Percentiles rank a stretch among this genome's conserved stretches.
phyloP scores from a whole-genome alignment of 176 grass and related monocot genomes.

The Musa schizocarpa region DNA sequence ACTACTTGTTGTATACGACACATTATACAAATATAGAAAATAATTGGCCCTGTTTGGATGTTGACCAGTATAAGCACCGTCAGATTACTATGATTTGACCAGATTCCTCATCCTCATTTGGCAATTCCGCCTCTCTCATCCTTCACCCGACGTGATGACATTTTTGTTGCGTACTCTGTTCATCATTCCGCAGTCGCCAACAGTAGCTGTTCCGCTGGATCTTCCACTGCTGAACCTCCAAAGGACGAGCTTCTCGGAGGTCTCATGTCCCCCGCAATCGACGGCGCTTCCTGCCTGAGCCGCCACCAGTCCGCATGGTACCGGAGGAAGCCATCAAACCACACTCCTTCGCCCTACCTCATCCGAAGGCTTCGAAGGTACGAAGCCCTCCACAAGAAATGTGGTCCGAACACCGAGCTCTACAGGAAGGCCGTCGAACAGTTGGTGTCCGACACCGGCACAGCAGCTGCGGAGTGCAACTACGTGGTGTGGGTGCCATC shows the following conservation, averaged over 20 bases:
- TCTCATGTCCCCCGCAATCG: neutral
- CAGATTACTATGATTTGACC: too few relatives aligned
- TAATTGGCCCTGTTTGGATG: too few relatives aligned
- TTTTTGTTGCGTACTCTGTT: too few relatives aligned
- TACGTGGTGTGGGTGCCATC: neutral
- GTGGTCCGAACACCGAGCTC: neutral
- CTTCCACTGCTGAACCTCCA: neutral
- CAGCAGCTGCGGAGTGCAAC: neutral
- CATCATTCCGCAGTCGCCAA: neutral
- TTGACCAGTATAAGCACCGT: too few relatives aligned
- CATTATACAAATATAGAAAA: too few relatives aligned
- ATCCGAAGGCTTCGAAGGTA: neutral
- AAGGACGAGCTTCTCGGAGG: neutral
- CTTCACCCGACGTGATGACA: too few relatives aligned
- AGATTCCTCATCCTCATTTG: too few relatives aligned
- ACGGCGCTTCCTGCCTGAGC: neutral
- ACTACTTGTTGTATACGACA: too few relatives aligned
- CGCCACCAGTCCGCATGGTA: neutral
- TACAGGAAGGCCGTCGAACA: neutral
- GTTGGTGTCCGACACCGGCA: neutral
- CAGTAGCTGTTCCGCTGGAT: neutral
- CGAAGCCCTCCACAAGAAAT: slow-evolving; percentile 12
- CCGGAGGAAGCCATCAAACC: slow-evolving; percentile 6
- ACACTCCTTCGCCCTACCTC: slow-evolving; percentile 3
- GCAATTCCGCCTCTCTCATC: too few relatives aligned